Evolutionary conservation across 805 yeast genomes (phyloP).

Genomic region (Candida patagonica): DNA sequence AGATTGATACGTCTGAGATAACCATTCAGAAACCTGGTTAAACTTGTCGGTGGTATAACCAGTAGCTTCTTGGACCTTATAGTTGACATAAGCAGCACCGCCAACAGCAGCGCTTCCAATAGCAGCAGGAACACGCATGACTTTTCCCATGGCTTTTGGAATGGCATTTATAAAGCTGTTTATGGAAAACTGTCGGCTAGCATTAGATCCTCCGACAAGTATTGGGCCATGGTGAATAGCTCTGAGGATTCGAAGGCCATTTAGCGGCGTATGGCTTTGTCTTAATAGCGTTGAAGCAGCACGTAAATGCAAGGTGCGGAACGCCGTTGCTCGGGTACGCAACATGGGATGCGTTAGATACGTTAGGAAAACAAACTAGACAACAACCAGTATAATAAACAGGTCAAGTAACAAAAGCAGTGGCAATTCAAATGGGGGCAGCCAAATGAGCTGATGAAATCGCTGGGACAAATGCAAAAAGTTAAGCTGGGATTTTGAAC

Average conservation of each 20-base stretch:
- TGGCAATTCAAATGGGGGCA: too few relatives aligned
- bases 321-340: neutral
- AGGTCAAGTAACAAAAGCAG: too few relatives aligned
- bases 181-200: constrained; percentile 9
- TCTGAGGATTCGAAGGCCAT: neutral
- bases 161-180: constrained; percentile 9
- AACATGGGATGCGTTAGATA: neutral
- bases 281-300: constrained; percentile 4
- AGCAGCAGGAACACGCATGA: constrained; percentile 52
- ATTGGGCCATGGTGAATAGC: neutral
- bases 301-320: neutral
- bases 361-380: neutral
- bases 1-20: constrained; percentile 30
- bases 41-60: constrained; percentile 60
- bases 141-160: constrained; percentile 17
- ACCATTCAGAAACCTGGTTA: constrained; percentile 46
- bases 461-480: too few relatives aligned
- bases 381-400: too few relatives aligned
- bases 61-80: constrained; percentile 84
- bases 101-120: constrained; percentile 91
- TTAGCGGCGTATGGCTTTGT: constrained; percentile 2
- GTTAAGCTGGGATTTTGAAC: too few relatives aligned
- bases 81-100: constrained; percentile 86
- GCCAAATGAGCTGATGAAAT: too few relatives aligned
- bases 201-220: neutral